Evolutionary conservation across 352 stramenopile species (phyloP).

Genomic region (Phytopythium oedochilum): DNA sequence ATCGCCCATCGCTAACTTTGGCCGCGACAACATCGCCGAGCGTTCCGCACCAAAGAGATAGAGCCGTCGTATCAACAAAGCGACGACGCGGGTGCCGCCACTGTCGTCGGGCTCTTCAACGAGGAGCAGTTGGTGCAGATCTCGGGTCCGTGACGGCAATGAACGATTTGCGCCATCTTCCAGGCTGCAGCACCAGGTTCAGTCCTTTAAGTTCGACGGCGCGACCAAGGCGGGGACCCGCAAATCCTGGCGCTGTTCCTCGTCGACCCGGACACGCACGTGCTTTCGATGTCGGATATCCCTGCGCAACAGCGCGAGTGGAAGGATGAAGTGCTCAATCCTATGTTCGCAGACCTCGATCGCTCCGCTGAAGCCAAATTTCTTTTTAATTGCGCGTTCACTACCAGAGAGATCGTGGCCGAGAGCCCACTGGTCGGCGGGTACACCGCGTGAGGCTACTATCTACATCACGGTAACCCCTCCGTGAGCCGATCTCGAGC

Average conservation of each 20-base stretch:
- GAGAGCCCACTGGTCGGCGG: no score
- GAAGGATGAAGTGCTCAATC: constrained; percentile 9
- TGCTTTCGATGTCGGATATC: constrained; percentile 30
- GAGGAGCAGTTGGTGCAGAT: constrained; percentile 15
- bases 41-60: constrained; percentile 25
- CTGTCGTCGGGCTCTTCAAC: constrained; percentile 24
- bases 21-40: constrained; percentile 34
- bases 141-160: constrained; percentile 17
- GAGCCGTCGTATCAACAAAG: constrained; percentile 22
- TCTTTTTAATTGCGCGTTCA: no score
- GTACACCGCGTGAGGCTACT: no score
- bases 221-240: constrained; percentile 19
- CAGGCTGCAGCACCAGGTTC: constrained; percentile 34
- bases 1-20: no score
- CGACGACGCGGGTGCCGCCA: constrained; percentile 18
- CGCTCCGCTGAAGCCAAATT: no score
- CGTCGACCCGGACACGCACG: constrained; percentile 20
- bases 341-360: constrained; percentile 10
- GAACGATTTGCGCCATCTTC: constrained; percentile 27
- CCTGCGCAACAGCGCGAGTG: constrained; percentile 36
- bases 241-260: constrained; percentile 49
- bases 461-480: no score
- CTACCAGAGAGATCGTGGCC: no score
- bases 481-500: no score
- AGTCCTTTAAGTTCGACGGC: constrained; percentile 37